Conservation (phyloP, 139 green algal species). For the Volvox africanus region DNA sequence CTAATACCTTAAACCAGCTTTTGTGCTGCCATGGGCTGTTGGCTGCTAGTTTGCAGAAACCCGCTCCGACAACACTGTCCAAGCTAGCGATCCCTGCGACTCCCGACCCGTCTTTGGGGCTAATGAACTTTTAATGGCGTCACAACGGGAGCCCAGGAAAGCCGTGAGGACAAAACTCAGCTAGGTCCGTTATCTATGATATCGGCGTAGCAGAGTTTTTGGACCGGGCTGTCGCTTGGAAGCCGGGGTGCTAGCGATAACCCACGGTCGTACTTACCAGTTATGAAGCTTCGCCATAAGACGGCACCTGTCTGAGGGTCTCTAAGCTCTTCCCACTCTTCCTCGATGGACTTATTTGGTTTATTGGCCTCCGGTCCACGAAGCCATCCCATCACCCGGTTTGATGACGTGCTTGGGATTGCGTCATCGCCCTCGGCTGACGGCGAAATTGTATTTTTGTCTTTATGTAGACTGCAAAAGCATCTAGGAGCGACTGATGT, state of each 20-base stretch:
- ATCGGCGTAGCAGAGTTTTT: no score
- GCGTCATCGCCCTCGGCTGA: background rate
- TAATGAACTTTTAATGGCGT: no score
- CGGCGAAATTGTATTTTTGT: background rate
- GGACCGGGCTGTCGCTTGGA: no score
- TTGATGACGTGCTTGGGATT: slow-evolving; percentile 11
- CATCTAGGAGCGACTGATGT: background rate
- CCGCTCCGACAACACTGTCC: no score
- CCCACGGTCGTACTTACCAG: background rate
- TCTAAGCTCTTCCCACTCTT: slow-evolving; percentile 33
- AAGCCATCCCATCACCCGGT: slow-evolving; percentile 2
- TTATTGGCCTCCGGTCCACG: slow-evolving; percentile 33
- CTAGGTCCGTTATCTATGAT: no score
- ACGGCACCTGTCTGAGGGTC: background rate
- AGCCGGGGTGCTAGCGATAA: background rate
- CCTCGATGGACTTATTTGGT: background rate
- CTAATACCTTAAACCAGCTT: no score
- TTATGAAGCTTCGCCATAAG: slow-evolving; percentile 16
- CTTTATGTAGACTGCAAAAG: background rate
- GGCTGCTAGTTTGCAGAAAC: no score
- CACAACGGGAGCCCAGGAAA: no score
- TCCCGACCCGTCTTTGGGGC: no score
- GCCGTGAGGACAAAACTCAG: no score
- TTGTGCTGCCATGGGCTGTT: no score
- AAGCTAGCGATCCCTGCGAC: no score